These are phyloP conservation scores for Crithidia bombi DNA, from an alignment of 208 protist species.

Conservation along the genomic window DNA sequence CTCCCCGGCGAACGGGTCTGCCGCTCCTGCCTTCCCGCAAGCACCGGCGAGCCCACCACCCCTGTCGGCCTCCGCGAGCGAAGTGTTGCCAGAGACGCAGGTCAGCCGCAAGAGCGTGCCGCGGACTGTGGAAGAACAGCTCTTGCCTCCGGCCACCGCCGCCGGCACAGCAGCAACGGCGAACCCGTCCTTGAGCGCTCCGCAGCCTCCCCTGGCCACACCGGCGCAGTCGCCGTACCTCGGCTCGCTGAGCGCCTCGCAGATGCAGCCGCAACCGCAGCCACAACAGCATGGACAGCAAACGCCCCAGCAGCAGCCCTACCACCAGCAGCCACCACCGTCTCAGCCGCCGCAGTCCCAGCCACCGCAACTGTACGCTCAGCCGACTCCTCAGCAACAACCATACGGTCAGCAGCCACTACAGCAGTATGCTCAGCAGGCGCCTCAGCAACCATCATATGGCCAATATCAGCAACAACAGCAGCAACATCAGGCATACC, in stretches of 20 bases:
- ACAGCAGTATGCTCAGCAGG: constrained; percentile 13
- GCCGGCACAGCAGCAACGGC: constrained; percentile 16
- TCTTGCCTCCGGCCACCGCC: neutral
- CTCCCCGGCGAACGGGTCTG: constrained; percentile 21
- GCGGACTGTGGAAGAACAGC: neutral
- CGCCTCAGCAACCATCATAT: constrained; percentile 23
- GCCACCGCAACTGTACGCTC: constrained; percentile 1
- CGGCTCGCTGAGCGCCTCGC: constrained; percentile 11
- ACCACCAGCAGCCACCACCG: constrained; percentile 19
- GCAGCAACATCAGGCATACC: constrained; percentile 39
- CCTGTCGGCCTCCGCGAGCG: neutral
- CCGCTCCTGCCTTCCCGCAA: neutral
- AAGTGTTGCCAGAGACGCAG: constrained; percentile 25
- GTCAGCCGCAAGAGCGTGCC: constrained; percentile 27
- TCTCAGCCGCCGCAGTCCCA: constrained; percentile 28
- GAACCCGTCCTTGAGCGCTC: neutral
- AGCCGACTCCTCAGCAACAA: constrained; percentile 28
- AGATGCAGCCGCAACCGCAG: constrained; percentile 16
- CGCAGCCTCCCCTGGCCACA: constrained; percentile 3
- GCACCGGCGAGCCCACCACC: neutral
- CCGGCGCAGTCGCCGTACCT: constrained; percentile 13
- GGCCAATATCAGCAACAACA: constrained; percentile 31
- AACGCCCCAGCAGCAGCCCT: constrained; percentile 15
- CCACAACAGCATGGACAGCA: constrained; percentile 19
- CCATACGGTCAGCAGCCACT: constrained; percentile 9